Conservation (phyloP, 2,329 filamentous ascomycete species). For the Aspergillus calidoustus region DNA sequence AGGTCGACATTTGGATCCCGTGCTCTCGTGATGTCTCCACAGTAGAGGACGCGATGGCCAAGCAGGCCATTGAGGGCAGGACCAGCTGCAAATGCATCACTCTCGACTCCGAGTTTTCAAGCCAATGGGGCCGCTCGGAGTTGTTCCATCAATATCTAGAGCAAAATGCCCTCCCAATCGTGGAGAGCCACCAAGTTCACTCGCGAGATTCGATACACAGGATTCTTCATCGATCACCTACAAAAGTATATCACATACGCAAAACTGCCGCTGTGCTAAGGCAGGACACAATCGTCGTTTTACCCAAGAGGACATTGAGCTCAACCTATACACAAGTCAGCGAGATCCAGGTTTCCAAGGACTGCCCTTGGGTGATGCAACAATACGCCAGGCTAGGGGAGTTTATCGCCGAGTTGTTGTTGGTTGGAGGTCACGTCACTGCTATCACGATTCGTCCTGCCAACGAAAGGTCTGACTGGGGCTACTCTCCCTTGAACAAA, state of each 20-base stretch:
- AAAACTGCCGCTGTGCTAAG: slow-evolving; percentile 47
- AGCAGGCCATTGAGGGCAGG: slow-evolving; percentile 62
- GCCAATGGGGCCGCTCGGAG: slow-evolving; percentile 67
- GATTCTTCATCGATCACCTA: slow-evolving; percentile 53
- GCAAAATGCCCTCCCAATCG: slow-evolving; percentile 58
- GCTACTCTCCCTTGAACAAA: slow-evolving; percentile 59
- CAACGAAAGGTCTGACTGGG: slow-evolving; percentile 68
- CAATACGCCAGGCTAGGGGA: slow-evolving; percentile 69
- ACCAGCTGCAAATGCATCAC: slow-evolving; percentile 68
- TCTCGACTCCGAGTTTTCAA: slow-evolving; percentile 61
- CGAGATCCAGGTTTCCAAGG: slow-evolving; percentile 58
- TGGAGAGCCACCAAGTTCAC: slow-evolving; percentile 59
- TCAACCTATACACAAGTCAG: slow-evolving; percentile 62
- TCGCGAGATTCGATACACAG: slow-evolving; percentile 58
- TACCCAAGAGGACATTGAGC: slow-evolving; percentile 60
- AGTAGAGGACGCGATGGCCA: slow-evolving; percentile 68
- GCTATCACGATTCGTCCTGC: slow-evolving; percentile 70
- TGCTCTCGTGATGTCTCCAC: slow-evolving; percentile 71
- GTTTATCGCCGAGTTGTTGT: slow-evolving; percentile 72
- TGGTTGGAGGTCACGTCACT: slow-evolving; percentile 67
- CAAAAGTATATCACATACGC: slow-evolving; percentile 68
- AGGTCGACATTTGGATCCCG: slow-evolving; percentile 72
- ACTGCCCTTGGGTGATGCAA: slow-evolving; percentile 69
- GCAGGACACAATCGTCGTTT: slow-evolving; percentile 62
- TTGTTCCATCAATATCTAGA: slow-evolving; percentile 65